Evolutionary conservation across 2,329 filamentous ascomycete species (phyloP).

Genomic region (Calonectria honghensis): DNA sequence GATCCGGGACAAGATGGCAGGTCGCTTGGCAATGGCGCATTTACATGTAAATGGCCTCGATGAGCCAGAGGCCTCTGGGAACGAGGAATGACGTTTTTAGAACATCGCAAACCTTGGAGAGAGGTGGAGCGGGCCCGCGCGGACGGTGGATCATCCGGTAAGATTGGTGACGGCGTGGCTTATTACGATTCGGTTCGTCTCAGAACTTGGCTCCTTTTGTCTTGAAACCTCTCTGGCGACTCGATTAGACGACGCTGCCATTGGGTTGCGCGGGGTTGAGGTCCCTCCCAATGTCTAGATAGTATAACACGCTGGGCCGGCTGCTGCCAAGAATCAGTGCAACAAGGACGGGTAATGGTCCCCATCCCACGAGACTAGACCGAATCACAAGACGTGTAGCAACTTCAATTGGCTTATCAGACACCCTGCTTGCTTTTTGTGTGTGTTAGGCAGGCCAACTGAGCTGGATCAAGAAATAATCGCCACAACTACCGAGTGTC

Average conservation of each 20-base stretch:
- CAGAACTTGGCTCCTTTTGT: constrained; percentile 9
- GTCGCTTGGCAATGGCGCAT: not conserved
- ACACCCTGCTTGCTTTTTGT: not conserved
- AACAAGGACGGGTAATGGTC: not conserved
- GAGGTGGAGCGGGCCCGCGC: constrained; percentile 21
- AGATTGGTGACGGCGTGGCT: constrained; percentile 35
- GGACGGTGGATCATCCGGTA: constrained; percentile 34
- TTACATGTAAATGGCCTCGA: constrained; percentile 16
- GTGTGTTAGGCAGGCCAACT: too few relatives aligned
- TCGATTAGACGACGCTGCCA: not conserved
- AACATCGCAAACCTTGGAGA: not conserved
- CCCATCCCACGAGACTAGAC: constrained; percentile 1
- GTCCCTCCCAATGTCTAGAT: not conserved
- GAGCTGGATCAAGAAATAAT: not conserved
- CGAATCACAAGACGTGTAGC: not conserved
- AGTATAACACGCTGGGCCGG: not conserved
- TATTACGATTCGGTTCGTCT: constrained; percentile 27
- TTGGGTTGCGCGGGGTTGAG: not conserved
- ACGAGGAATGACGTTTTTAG: constrained; percentile 36
- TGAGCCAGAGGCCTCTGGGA: not conserved
- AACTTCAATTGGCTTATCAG: constrained; percentile 6
- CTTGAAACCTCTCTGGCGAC: not conserved
- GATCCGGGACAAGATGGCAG: not conserved
- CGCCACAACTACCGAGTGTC: not conserved
- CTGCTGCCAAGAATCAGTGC: constrained; percentile 1